Percentiles rank a stretch among this genome's conserved stretches.
Evolutionary conservation across 306 rosid species (phyloP).

Genomic region (Luffa aegyptiaca): DNA sequence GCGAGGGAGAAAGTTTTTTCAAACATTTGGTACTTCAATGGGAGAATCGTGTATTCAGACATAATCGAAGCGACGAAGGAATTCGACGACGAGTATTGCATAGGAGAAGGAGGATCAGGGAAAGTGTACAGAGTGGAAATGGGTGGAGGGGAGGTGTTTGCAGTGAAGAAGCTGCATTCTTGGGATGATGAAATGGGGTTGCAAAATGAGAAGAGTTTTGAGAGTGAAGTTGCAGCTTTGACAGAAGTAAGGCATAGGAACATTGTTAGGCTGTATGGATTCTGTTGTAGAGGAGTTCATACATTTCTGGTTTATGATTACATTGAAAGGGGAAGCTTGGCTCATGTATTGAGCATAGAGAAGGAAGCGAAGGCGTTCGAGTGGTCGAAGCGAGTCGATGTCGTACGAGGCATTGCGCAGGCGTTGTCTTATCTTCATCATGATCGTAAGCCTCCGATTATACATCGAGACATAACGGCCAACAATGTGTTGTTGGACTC

Average conservation of each 20-base stretch:
- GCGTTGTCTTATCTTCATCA: constrained; percentile 13
- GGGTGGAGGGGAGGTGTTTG: constrained; percentile 32
- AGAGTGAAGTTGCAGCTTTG: constrained; percentile 28
- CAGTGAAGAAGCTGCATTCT: constrained; percentile 32
- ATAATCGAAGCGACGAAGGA: constrained; percentile 30
- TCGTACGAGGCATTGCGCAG: constrained; percentile 27
- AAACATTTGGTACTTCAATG: constrained; percentile 33
- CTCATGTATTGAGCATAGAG: constrained; percentile 14
- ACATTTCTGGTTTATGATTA: constrained; percentile 33
- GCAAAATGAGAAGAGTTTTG: constrained; percentile 19
- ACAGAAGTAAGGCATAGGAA: constrained; percentile 30
- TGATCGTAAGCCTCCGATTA: constrained; percentile 14
- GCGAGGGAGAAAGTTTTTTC: constrained; percentile 16
- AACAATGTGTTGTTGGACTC: constrained; percentile 25
- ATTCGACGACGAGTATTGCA: constrained; percentile 24
- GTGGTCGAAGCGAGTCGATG: constrained; percentile 26
- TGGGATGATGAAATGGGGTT: constrained; percentile 19
- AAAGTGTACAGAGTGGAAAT: constrained; percentile 29
- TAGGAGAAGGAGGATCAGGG: constrained; percentile 34
- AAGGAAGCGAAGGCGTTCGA: constrained; percentile 19
- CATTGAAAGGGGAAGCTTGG: constrained; percentile 32
- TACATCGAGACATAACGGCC: constrained; percentile 39
- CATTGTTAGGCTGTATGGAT: constrained; percentile 40
- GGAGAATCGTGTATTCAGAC: constrained; percentile 26
- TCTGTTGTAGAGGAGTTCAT: constrained; percentile 27